A percentile compares a stretch with the other conserved stretches of the same genome.
These are phyloP conservation scores for Candida nitratophila DNA, from an alignment of 805 yeast species.

Conservation along the genomic window DNA sequence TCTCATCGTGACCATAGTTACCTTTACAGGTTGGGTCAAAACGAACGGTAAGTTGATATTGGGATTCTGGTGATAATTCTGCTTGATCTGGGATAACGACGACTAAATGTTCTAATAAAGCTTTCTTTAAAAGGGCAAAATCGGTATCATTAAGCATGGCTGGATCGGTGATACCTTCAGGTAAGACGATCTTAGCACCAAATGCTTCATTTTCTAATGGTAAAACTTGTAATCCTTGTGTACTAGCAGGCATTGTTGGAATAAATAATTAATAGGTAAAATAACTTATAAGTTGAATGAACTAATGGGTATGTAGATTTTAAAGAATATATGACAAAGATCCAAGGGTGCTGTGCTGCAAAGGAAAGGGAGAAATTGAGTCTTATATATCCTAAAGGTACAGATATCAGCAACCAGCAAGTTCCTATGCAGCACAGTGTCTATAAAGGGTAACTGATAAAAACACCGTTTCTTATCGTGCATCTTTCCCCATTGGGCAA, in stretches of 20 bases:
- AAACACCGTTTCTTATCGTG: neutral
- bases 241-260: conserved; percentile 1
- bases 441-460: neutral
- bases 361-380: too few relatives aligned
- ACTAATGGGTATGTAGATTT: too few relatives aligned
- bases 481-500: neutral
- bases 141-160: conserved; percentile 57
- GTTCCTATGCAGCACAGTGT: too few relatives aligned
- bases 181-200: conserved; percentile 65
- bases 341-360: too few relatives aligned
- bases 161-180: conserved; percentile 70
- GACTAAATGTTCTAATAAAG: conserved; percentile 63
- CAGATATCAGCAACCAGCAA: too few relatives aligned
- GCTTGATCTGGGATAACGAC: conserved; percentile 68
- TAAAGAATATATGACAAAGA: too few relatives aligned
- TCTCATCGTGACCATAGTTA: conserved; percentile 74
- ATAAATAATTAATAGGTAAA: too few relatives aligned
- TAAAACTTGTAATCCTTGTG: conserved; percentile 27
- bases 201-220: conserved; percentile 48
- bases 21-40: conserved; percentile 70
- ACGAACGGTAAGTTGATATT: conserved; percentile 65
- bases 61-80: conserved; percentile 65
- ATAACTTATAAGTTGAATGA: too few relatives aligned
- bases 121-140: conserved; percentile 52
- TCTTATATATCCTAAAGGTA: too few relatives aligned